Evolutionary conservation across 495 filamentous ascomycete genomes (phyloP).

Genomic region (Xylaria acuta): DNA sequence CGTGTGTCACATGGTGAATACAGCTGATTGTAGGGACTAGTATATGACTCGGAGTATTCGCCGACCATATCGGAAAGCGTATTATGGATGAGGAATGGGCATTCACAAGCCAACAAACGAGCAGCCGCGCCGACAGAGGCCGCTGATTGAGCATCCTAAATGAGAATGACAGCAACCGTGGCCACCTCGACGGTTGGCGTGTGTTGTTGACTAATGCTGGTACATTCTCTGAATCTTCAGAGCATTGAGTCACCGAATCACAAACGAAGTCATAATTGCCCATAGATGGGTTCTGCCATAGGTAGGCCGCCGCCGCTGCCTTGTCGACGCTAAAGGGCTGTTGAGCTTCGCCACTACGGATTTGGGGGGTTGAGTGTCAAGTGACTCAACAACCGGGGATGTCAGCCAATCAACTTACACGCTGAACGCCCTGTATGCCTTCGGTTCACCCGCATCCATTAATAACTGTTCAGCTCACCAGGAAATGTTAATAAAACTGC

Average conservation of each 20-base stretch:
- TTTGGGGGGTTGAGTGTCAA: neutral
- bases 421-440: slow-evolving; percentile 14
- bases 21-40: neutral
- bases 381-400: slow-evolving; percentile 10
- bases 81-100: neutral
- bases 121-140: neutral
- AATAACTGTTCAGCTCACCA: neutral
- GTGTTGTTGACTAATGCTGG: neutral
- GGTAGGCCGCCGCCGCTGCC: slow-evolving; percentile 15
- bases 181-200: neutral
- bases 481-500: neutral
- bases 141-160: neutral
- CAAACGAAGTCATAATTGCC: neutral
- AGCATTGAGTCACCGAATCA: neutral
- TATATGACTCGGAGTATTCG: neutral
- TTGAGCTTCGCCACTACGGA: neutral
- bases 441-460: neutral
- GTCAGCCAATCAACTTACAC: slow-evolving; percentile 26
- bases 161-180: neutral
- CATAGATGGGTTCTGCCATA: too few species aligned
- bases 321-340: slow-evolving; percentile 1
- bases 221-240: neutral
- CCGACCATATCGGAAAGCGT: neutral
- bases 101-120: neutral
- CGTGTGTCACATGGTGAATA: neutral